Conservation (phyloP, 257 asterid genomes). For the Plantago ovata region DNA sequence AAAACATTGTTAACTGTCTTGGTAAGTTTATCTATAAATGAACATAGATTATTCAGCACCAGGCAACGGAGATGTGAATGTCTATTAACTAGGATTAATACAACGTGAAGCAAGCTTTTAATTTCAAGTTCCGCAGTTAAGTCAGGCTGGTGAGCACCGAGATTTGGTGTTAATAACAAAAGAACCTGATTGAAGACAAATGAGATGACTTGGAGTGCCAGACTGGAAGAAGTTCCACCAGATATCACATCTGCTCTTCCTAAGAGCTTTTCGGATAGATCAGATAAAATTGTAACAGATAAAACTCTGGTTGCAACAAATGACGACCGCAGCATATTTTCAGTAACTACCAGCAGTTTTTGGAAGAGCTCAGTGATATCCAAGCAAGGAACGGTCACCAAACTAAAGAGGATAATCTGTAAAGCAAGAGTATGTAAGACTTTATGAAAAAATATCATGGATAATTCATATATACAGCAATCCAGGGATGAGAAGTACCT, state of each 20-base stretch:
- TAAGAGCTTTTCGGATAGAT: conserved; percentile 49
- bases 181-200: conserved; percentile 46
- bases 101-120: conserved; percentile 45
- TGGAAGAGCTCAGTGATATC: conserved; percentile 46
- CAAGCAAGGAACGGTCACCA: conserved; percentile 36
- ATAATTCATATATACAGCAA: conserved; percentile 16
- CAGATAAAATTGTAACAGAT: conserved; percentile 43
- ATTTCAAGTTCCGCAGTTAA: conserved; percentile 44
- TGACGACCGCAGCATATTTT: conserved; percentile 38
- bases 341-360: conserved; percentile 34
- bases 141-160: conserved; percentile 29
- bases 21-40: conserved; percentile 41
- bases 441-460: conserved; percentile 9
- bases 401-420: conserved; percentile 46
- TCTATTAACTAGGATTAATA: conserved; percentile 47
- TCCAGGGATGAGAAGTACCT: conserved; percentile 38
- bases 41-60: conserved; percentile 45
- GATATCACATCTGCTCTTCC: conserved; percentile 42
- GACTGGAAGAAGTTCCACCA: conserved; percentile 32
- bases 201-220: conserved; percentile 42
- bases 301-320: conserved; percentile 42
- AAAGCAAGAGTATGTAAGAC: conserved; percentile 24
- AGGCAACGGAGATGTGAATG: conserved; percentile 39
- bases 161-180: conserved; percentile 29
- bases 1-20: conserved; percentile 26